Evolutionary conservation across 441 rosid species (phyloP), one percentile per base, ranked within the genome.

Genomic region (Isatis lusitanica): DNA sequence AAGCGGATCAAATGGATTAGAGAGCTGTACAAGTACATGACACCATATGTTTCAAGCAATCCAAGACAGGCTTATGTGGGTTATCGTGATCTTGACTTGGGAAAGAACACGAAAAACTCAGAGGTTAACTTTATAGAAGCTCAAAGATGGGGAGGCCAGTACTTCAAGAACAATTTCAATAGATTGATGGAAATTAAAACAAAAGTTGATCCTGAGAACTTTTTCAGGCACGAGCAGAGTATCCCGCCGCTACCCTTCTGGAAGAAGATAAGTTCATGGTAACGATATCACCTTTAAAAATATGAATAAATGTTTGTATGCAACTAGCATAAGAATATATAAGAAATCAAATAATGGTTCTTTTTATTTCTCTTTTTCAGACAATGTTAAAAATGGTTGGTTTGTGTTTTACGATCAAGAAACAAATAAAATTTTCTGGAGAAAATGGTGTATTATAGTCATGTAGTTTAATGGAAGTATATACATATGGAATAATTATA

Each of bases 31-130:
- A 58, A 26, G 58, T 87, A 74, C 70, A 82, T 85, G 95, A 55
- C 78, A 5, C 83, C 93, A 5, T 88, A 81, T 57, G 92, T 85
- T 9, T 88, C 95, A 4, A 74, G 66, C 46, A 72, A 77, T 50
- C 95, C 97, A 2, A 80, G 97, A 71, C 47, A 43, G 16, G 77
- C 95, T 5, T 91, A 85, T 60, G 80, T 86, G 46, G 89, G 89
- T 55, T 88, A 89, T 42, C 82, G 85, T 68, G 97, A 89, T 72
- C 76, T 91, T 55, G 97, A 91, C 57, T 30, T 74, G 10, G 73
- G 78, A 48, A 15, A 7, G 68, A 74, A 67, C 62, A 60, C 0
- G 30, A 68, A 24, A 5, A 67, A 74, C 69, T 2, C 28, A 3
- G 48, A 68, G 28, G 65, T 42, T 0, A 75, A 78, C 71, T 77